Evolutionary conservation across 208 protist genomes (phyloP), one percentile per base, ranked within the genome.

Genomic region (Endotrypanum monterogeii): DNA sequence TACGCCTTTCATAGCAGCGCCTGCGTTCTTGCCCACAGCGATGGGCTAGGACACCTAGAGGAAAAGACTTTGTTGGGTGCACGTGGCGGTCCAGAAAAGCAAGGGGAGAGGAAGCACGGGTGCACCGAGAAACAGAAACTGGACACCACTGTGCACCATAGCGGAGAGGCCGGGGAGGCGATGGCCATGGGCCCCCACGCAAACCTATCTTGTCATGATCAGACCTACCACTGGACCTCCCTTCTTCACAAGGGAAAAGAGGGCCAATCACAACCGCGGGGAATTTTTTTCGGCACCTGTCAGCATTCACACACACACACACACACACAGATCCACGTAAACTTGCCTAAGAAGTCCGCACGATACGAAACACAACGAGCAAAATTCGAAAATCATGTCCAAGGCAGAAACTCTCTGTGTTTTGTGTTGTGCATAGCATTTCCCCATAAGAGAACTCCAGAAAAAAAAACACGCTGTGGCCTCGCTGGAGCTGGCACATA

Each of bases 291-390:
- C 6, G 7, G 7, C 60, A 44, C 32, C 32, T 44, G 60, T 23
- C 37, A 48, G 14, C 37, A 46, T 3, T 44, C 60, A 65, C 37
- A 65, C 58, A 37, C 57, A 11, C 23, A 3, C 30, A 18, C 60
- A 65, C 37, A 65, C 58, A 37, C 57, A 11, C 23, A 3, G 57
- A 18, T 62, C 14, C 57, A 20, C 28, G 14, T 32, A 41, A 25
- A 14, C 57, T 41, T 32, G 32, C 57, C 57, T 35, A 23, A 39
- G 30, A 62, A 14, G 30, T 39, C n/a, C 16, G 28, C 57, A 32
- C 57, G 4, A 41, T 12, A 58, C n/a, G 18, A 68, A 32, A 78
- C 54, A 69, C n/a, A 67, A 35, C 9, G 48, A 68, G 62, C 25
- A 69, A 44, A 70, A 12, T 28, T 14, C 20, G 68, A 65, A 63